Conservation (phyloP, 176 grass and related monocot genomes). For the Bolboschoenus planiculmis region DNA sequence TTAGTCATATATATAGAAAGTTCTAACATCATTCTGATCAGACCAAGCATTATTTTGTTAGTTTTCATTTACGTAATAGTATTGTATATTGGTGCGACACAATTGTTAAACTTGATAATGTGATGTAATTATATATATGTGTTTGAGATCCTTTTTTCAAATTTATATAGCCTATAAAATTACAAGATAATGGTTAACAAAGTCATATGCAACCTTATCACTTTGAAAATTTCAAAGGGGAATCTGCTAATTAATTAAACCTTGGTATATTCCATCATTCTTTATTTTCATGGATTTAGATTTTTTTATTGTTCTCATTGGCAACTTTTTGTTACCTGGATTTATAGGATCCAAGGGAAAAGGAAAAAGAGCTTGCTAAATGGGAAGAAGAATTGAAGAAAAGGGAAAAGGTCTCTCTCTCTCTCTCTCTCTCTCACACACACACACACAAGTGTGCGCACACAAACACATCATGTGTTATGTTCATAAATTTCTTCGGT, state of each 20-base stretch:
- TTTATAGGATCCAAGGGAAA: constrained; percentile 48
- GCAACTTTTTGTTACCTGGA: not conserved
- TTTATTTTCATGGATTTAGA: not conserved
- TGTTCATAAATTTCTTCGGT: not conserved
- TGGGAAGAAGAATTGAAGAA: constrained; percentile 83
- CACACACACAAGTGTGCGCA: not conserved
- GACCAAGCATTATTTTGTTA: not conserved
- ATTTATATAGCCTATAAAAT: not conserved
- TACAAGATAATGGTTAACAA: not conserved
- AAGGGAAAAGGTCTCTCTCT: constrained; percentile 45
- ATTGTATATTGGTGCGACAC: not conserved
- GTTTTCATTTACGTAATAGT: not conserved
- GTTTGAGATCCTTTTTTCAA: not conserved
- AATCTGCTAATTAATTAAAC: not conserved
- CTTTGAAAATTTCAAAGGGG: not conserved
- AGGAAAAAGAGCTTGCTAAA: constrained; percentile 46
- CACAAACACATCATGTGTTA: not conserved
- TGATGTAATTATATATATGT: not conserved
- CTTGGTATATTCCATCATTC: not conserved
- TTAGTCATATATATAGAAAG: not conserved
- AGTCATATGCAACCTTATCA: not conserved
- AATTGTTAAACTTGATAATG: not conserved
- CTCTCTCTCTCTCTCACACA: constrained; percentile 6
- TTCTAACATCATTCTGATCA: not conserved
- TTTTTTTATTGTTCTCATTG: not conserved